phyloP scores from a whole-genome alignment of 768 basidiomycete species.

The Coprinopsis marcescibilis region DNA sequence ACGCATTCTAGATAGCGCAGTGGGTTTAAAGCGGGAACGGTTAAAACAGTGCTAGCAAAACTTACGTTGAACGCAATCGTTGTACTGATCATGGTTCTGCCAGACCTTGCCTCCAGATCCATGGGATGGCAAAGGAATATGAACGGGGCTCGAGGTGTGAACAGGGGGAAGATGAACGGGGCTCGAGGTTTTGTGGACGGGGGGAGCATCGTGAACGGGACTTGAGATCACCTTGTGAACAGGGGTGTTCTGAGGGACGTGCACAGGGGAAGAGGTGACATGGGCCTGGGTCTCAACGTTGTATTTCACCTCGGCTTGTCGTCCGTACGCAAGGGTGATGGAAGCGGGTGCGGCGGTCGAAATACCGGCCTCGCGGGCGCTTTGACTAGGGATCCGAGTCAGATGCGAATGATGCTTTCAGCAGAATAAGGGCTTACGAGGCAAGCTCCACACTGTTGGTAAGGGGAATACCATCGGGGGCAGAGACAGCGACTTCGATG shows the following conservation, averaged over 20 bases:
- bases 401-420: neutral
- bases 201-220: neutral
- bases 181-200: neutral
- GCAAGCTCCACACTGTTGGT: slow-evolving; percentile 27
- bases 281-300: neutral
- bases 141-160: slow-evolving; percentile 16
- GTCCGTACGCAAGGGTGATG: slow-evolving; percentile 11
- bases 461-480: slow-evolving; percentile 39
- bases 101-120: slow-evolving; percentile 60
- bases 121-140: slow-evolving; percentile 44
- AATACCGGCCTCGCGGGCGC: slow-evolving; percentile 13
- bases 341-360: slow-evolving; percentile 13
- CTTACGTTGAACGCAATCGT: slow-evolving; percentile 68
- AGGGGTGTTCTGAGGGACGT: neutral
- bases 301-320: slow-evolving; percentile 11
- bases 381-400: neutral
- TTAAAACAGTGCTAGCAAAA: slow-evolving; percentile 13
- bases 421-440: slow-evolving; percentile 25
- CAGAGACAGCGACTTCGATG: slow-evolving; percentile 36
- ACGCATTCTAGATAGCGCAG: slow-evolving; percentile 48
- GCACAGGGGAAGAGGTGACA: neutral
- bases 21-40: neutral
- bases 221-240: neutral
- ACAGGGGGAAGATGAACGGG: neutral
- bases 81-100: slow-evolving; percentile 51